phyloP scores from a whole-genome alignment of 2,329 filamentous ascomycete genomes.

The Trichoderma sp. region DNA sequence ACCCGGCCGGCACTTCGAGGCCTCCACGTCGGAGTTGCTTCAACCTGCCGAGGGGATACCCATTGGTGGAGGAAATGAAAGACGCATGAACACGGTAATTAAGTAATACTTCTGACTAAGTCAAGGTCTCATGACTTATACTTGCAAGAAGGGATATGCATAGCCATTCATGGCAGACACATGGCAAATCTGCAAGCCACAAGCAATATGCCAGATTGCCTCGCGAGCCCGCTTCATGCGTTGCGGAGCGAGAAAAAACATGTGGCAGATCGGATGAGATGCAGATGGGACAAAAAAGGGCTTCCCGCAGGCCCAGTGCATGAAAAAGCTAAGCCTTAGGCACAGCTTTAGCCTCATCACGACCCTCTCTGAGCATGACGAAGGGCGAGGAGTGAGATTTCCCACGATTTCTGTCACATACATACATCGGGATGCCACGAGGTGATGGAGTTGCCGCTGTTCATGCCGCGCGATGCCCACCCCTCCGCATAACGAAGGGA shows the following conservation, averaged over 20 bases:
- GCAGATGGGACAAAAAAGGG: not conserved
- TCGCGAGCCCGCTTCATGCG: not conserved
- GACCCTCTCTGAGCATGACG: not conserved
- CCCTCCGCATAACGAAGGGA: too few species aligned
- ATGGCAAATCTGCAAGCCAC: not conserved
- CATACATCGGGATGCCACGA: not conserved
- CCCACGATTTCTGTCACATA: not conserved
- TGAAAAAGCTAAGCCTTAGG: not conserved
- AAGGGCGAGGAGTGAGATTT: not conserved
- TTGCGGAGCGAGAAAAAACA: not conserved
- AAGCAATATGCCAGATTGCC: conserved; percentile 1
- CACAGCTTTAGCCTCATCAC: not conserved
- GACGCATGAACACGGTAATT: too few species aligned
- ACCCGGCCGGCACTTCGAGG: too few species aligned
- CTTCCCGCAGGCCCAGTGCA: too few species aligned
- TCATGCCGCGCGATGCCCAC: too few species aligned
- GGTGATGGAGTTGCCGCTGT: too few species aligned
- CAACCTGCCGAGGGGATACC: too few species aligned
- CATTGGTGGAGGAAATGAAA: too few species aligned
- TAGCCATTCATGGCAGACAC: not conserved
- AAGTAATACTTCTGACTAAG: too few species aligned
- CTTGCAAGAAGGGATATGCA: not conserved
- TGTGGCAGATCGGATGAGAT: conserved; percentile 14
- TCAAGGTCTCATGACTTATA: not conserved
- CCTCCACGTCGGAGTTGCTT: too few species aligned